Evolutionary conservation across 176 grass and related monocot species (phyloP).

Genomic region (Bonia amplexicaulis): DNA sequence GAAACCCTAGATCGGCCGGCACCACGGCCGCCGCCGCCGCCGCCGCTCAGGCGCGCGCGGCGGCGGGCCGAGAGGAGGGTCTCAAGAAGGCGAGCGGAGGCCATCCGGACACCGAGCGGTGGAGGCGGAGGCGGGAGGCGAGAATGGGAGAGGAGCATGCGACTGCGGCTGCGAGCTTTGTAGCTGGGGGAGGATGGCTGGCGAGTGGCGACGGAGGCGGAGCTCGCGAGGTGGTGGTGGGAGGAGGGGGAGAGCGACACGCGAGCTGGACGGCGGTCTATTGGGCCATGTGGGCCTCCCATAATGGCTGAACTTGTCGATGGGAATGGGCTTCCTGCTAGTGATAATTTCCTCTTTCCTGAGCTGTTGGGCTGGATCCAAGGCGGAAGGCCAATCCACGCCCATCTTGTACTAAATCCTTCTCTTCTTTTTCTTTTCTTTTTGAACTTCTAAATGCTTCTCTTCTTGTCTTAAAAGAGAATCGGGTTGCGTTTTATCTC

Average conservation of each 20-base stretch:
- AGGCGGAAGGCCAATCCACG: neutral
- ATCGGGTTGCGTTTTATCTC: neutral
- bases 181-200: slow-evolving; percentile 22
- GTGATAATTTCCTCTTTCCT: neutral
- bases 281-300: neutral
- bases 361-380: neutral
- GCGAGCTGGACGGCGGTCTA: neutral
- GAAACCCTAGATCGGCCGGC: slow-evolving; percentile 53
- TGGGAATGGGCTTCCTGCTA: neutral
- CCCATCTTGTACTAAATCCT: neutral
- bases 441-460: too few relatives aligned
- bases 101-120: slow-evolving; percentile 29
- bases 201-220: neutral
- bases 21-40: slow-evolving; percentile 25
- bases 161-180: slow-evolving; percentile 25
- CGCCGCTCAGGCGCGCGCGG: too few relatives aligned
- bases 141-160: slow-evolving; percentile 33
- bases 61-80: slow-evolving; percentile 48
- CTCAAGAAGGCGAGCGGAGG: slow-evolving; percentile 59
- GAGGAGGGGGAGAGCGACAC: neutral
- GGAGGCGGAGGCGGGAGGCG: slow-evolving; percentile 13
- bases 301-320: neutral
- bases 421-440: too few relatives aligned
- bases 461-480: neutral
- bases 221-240: slow-evolving; percentile 6